phyloP scores from a whole-genome alignment of 176 grass and related monocot genomes.

The Eleusine indica region DNA sequence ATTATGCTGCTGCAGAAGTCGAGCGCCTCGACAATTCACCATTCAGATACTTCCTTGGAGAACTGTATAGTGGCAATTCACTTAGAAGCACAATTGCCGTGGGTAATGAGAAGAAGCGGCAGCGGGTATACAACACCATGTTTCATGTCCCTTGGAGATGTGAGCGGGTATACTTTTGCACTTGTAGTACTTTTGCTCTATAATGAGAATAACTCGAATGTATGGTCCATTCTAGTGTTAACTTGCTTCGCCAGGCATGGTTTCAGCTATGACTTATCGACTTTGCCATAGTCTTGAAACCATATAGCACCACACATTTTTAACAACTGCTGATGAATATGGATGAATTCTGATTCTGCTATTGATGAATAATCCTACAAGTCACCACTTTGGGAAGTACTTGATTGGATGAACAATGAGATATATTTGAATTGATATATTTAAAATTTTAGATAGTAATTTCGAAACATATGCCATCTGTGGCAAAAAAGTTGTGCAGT shows the following conservation, averaged over 20 bases:
- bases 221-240: slow-evolving; percentile 11
- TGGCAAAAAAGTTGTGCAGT: background rate
- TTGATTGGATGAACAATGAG: background rate
- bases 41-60: slow-evolving; percentile 86
- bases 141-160: slow-evolving; percentile 99
- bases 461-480: background rate
- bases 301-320: slow-evolving; percentile 22
- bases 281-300: slow-evolving; percentile 11
- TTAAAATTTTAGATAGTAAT: slow-evolving; percentile 18
- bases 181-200: slow-evolving; percentile 19
- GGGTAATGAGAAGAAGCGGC: slow-evolving; percentile 97
- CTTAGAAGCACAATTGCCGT: slow-evolving; percentile 95
- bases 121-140: slow-evolving; percentile 96
- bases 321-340: slow-evolving; percentile 1
- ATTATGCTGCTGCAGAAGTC: slow-evolving; percentile 55
- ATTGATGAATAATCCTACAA: background rate
- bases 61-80: slow-evolving; percentile 85
- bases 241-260: slow-evolving; percentile 18
- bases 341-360: background rate
- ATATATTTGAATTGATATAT: background rate
- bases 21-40: slow-evolving; percentile 66
- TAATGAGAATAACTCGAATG: slow-evolving; percentile 9
- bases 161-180: slow-evolving; percentile 75
- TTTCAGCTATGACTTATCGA: background rate
- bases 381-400: background rate